Base-by-base conservation (phyloP, 2,329 filamentous ascomycete species). In the Penicillium sp. region DNA sequence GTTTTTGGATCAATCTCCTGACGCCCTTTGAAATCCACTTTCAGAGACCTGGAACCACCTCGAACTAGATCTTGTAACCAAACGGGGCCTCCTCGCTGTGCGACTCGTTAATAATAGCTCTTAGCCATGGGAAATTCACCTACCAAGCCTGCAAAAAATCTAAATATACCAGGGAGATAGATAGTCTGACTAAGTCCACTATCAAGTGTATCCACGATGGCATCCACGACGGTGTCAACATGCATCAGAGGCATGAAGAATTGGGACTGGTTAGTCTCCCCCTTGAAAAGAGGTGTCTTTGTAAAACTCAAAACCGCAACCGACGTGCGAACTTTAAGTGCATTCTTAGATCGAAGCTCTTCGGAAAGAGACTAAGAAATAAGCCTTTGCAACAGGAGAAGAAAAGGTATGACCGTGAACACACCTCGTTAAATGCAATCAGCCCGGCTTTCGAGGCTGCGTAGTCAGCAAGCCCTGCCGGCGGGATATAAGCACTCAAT, bases 221-320 rank as follows among this genome's bases (percentile, higher is more conserved):
- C 62, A 49, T 70, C 67, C 25, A 59, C 67, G 3, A 70, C 66
- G 1, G 67, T 69, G 35, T 69, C 67, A 11, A 67, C 58, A 54
- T 70, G 63, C n/a, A 69, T 31, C 7, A 70, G 58, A 14, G 68
- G 67, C 43, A 64, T 60, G 2, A 69, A 35, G 31, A 70, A 70
- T 7, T n/a, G 49, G 2, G 60, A 59, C 38, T 70, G 66, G 28
- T 69, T 69, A 20, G 63, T 65, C 42, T 70, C 60, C 1, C 66
- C 67, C 34, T 68, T 67, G 28, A 69, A 69, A 2, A 70, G 51
- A 1, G 66, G 67, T 2, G 68, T 69, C 28, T 65, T 66, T 1
- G 67, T 69, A 38, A 70, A 70, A 31, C 67, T 63, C 25, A 70
- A 52, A 7, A 70, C 62, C 0, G 57, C 56, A 34, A 70, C 45